These are phyloP conservation scores for Gonium pectorale DNA, from an alignment of 139 green algal genomes.

Conservation along the genomic window DNA sequence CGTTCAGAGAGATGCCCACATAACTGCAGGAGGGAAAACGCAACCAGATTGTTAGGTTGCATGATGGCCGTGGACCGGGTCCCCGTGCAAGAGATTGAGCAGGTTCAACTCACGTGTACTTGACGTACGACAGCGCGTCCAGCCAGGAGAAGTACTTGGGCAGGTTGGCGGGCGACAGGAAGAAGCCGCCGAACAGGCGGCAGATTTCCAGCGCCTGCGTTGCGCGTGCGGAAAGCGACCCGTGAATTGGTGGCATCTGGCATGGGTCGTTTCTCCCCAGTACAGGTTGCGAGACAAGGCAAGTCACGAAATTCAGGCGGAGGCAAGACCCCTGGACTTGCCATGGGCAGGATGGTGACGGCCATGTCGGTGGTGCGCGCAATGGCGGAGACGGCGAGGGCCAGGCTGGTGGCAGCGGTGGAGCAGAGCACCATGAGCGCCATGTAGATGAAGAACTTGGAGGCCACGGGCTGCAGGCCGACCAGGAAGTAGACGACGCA, in stretches of 20 bases:
- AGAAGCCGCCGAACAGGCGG: constrained; percentile 57
- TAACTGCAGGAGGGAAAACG: constrained; percentile 33
- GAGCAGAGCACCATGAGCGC: constrained; percentile 71
- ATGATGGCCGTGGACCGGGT: too few relatives aligned
- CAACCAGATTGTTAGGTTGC: not conserved
- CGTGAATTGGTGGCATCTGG: too few relatives aligned
- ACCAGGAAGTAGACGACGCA: constrained; percentile 71
- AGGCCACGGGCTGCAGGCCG: constrained; percentile 50
- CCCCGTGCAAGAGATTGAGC: too few relatives aligned
- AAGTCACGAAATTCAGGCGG: too few relatives aligned
- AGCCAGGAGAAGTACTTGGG: constrained; percentile 62
- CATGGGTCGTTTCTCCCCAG: too few relatives aligned
- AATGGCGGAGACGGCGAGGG: constrained; percentile 52
- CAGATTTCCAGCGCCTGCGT: constrained; percentile 24
- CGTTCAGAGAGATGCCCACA: constrained; percentile 61
- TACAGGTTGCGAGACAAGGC: too few relatives aligned
- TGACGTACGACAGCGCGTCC: constrained; percentile 57
- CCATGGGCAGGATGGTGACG: constrained; percentile 58
- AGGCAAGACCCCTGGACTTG: too few relatives aligned
- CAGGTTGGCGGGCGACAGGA: constrained; percentile 60
- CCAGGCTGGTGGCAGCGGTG: constrained; percentile 54
- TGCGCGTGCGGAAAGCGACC: too few relatives aligned
- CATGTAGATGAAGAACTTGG: constrained; percentile 47
- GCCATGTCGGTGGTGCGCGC: constrained; percentile 58
- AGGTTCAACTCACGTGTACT: constrained; percentile 31